These are phyloP conservation scores for Aspergillus novofumigatus DNA, from an alignment of 2,329 filamentous ascomycete genomes.

Conservation along the genomic window DNA sequence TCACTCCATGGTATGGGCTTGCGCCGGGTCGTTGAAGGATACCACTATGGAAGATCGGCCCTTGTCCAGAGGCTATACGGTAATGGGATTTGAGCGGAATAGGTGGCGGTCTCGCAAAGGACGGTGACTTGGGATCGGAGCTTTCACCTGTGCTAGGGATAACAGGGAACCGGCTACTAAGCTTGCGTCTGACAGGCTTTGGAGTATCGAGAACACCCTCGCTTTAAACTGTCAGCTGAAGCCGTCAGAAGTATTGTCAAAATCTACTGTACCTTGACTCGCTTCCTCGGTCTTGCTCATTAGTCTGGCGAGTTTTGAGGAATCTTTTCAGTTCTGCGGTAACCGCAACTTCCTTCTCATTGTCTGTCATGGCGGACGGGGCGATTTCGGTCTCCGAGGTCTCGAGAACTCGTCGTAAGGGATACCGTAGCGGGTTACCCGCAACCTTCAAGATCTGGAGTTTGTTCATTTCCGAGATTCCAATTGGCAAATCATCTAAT, in stretches of 20 bases:
- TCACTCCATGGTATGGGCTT: slow-evolving; percentile 67
- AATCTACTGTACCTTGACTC: slow-evolving; percentile 37
- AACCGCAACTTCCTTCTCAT: slow-evolving; percentile 57
- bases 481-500: slow-evolving; percentile 77
- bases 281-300: slow-evolving; percentile 44
- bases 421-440: slow-evolving; percentile 79
- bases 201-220: slow-evolving; percentile 75
- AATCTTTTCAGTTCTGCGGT: slow-evolving; percentile 59
- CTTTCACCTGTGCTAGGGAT: slow-evolving; percentile 49
- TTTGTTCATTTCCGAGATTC: slow-evolving; percentile 83
- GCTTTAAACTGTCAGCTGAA: slow-evolving; percentile 36
- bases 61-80: slow-evolving; percentile 50
- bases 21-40: slow-evolving; percentile 65
- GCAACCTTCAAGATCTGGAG: slow-evolving; percentile 86
- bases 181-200: slow-evolving; percentile 57
- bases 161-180: slow-evolving; percentile 58
- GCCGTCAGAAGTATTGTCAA: not conserved
- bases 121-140: slow-evolving; percentile 69
- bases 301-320: slow-evolving; percentile 46
- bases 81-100: slow-evolving; percentile 80
- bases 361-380: slow-evolving; percentile 50
- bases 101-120: slow-evolving; percentile 63
- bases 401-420: slow-evolving; percentile 65
- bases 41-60: slow-evolving; percentile 30
- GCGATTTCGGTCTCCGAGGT: slow-evolving; percentile 63